Base-by-base conservation (phyloP, 169 alveolate genomes). In the Plasmodium blacklocki region DNA sequence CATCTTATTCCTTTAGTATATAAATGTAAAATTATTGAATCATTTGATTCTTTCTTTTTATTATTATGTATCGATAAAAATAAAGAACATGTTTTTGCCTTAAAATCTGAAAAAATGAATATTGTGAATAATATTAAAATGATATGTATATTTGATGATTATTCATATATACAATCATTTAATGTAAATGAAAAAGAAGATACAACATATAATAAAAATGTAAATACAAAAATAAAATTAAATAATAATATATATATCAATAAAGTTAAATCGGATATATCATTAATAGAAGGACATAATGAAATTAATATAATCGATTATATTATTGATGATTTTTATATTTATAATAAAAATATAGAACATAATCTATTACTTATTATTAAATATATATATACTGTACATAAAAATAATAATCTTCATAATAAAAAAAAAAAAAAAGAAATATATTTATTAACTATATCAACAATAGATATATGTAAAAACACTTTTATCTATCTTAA, bases 101-200 rank as follows among this genome's bases (percentile, higher is more conserved):
- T 86, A 26, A 86, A 86, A 32, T 86, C 92, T 7, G 88, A 86
- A 54, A 86, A 32, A 18, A 14, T 52, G 66, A 73, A 71, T 29
- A 73, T 86, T n/a, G 92, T 86, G 1, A 86, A 86, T 11, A 86
- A 52, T 62, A 3, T 73, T n/a, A 86, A 86, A 59, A 64, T 86
- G 85, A 7, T 86, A 7, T 86, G 92, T 19, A 67, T 86, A 29
- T 86, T 86, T 60, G 92, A 86, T 15, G 83, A 83, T 7, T n/a
- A 60, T 32, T 47, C 32, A 8, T 9, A 43, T 60, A 70, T 5
- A 14, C 11, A 14, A 26, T 7, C 9, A 3, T 52, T 18, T 3
- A 32, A 32, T 9, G 39, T 4, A 2, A 18, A 21, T 12, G 14
- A 73, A n/a, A 75, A 75, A 18, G 52, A 0, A 45, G 11, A 71